Conservation (phyloP, 352 stramenopile species). For the Halophytophthora batemanensis region DNA sequence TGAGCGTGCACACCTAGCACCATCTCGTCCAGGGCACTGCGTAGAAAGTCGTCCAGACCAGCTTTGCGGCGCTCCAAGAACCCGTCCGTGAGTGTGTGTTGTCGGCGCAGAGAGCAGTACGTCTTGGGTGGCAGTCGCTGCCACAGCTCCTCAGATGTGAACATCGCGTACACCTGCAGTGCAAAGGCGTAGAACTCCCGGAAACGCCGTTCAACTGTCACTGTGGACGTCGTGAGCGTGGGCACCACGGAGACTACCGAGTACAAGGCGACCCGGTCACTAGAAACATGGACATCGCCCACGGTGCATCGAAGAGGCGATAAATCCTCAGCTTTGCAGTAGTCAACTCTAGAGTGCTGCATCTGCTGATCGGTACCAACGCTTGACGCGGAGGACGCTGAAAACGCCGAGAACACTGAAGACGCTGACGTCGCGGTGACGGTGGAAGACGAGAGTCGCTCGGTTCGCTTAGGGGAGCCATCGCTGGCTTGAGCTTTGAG, state of each 20-base stretch:
- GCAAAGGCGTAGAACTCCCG: slow-evolving; percentile 79
- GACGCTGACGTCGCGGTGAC: slow-evolving; percentile 1
- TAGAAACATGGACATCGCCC: slow-evolving; percentile 47
- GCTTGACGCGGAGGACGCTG: no score
- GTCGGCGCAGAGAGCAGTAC: slow-evolving; percentile 37
- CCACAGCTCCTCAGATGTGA: slow-evolving; percentile 54
- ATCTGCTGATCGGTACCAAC: no score
- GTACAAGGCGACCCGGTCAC: slow-evolving; percentile 52
- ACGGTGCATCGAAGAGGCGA: slow-evolving; percentile 47
- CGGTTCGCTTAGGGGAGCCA: neutral
- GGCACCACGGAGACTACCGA: slow-evolving; percentile 47
- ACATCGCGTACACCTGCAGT: slow-evolving; percentile 58
- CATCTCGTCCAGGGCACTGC: slow-evolving; percentile 55
- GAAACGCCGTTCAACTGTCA: slow-evolving; percentile 60
- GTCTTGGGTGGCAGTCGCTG: slow-evolving; percentile 63
- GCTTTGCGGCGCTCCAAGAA: slow-evolving; percentile 66
- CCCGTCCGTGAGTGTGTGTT: slow-evolving; percentile 32
- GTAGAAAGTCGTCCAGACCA: slow-evolving; percentile 67
- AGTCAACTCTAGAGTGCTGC: no score
- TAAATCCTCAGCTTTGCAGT: slow-evolving; percentile 3
- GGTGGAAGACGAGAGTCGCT: slow-evolving; percentile 21
- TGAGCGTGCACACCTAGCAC: slow-evolving; percentile 39
- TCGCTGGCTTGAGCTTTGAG: no score
- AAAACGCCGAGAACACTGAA: no score
- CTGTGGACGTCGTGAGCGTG: slow-evolving; percentile 13